Evolutionary conservation across 2,329 filamentous ascomycete genomes (phyloP).

Genomic region (Talaromyces sp.): DNA sequence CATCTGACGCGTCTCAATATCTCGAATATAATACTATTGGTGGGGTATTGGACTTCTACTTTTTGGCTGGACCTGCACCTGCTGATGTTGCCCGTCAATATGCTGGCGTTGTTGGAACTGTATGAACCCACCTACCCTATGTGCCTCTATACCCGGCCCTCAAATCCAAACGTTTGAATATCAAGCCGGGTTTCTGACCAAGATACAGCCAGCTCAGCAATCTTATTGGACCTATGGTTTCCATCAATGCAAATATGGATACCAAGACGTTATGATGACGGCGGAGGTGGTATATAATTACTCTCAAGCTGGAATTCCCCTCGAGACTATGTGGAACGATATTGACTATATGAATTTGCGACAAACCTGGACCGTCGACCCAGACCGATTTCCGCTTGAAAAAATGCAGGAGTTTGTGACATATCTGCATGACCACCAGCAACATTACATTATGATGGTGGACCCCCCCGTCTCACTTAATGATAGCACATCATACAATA

Average conservation of each 20-base stretch:
- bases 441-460: slow-evolving; percentile 73
- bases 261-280: slow-evolving; percentile 43
- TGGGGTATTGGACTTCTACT: slow-evolving; percentile 62
- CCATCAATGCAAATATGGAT: slow-evolving; percentile 62
- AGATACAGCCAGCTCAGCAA: slow-evolving; percentile 60
- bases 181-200: too few species aligned
- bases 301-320: slow-evolving; percentile 33
- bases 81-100: slow-evolving; percentile 57
- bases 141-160: too few species aligned
- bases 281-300: slow-evolving; percentile 42
- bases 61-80: slow-evolving; percentile 55
- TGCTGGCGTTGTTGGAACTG: slow-evolving; percentile 46
- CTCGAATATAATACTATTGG: slow-evolving; percentile 56
- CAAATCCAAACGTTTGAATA: too few species aligned
- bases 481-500: slow-evolving; percentile 47
- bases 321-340: slow-evolving; percentile 44
- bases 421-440: slow-evolving; percentile 60
- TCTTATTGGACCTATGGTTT: slow-evolving; percentile 72
- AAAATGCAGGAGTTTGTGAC: slow-evolving; percentile 60
- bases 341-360: slow-evolving; percentile 39
- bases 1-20: slow-evolving; percentile 53
- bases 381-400: slow-evolving; percentile 31
- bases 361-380: slow-evolving; percentile 35
- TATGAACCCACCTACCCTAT: background rate
- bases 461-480: slow-evolving; percentile 47